phyloP scores from a whole-genome alignment of 2,329 filamentous ascomycete species.

The Fusarium subglutinans region DNA sequence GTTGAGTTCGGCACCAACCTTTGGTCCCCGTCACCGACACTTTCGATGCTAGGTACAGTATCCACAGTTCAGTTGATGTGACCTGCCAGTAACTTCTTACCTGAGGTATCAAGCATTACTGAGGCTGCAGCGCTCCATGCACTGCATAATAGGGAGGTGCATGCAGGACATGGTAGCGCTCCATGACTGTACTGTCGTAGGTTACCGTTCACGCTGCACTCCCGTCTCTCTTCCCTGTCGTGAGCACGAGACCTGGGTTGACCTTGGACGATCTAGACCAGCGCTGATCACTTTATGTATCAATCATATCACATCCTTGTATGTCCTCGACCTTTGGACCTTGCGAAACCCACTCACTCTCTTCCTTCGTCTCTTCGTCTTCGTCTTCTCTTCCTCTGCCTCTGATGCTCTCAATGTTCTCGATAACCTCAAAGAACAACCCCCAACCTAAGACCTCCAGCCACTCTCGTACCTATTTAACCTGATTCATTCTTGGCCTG shows the following conservation, averaged over 20 bases:
- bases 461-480: neutral
- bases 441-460: neutral
- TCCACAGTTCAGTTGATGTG: neutral
- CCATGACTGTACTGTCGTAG: neutral
- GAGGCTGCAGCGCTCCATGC: neutral
- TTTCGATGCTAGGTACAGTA: neutral
- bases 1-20: neutral
- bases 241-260: slow-evolving; percentile 25
- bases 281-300: slow-evolving; percentile 21
- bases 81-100: too few relatives aligned
- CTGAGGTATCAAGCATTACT: neutral
- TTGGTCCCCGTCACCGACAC: neutral
- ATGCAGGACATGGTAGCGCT: neutral
- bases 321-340: neutral
- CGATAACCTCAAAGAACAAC: neutral
- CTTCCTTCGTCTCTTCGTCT: neutral
- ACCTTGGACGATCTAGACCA: slow-evolving; percentile 25
- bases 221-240: neutral
- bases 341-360: neutral
- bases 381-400: neutral
- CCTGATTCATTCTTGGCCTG: neutral
- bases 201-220: neutral
- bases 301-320: slow-evolving; percentile 13
- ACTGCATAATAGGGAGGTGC: neutral
- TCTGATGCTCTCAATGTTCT: neutral